Evolutionary conservation across 257 asterid species (phyloP), one percentile per base, ranked within the genome.

Genomic region (Capsicum pubescens): DNA sequence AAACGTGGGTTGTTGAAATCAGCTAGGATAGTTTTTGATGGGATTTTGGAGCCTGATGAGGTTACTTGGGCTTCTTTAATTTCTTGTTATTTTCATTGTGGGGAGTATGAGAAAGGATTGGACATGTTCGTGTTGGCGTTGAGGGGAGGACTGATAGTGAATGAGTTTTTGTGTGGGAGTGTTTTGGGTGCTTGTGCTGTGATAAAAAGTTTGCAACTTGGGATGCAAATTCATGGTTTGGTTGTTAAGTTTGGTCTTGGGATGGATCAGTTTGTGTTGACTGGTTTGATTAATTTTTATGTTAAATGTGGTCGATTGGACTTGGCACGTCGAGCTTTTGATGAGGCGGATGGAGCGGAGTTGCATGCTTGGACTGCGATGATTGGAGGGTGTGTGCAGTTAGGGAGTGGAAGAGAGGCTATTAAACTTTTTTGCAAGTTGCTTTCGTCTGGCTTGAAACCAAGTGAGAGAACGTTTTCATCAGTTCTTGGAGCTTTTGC

Each of bases 361-460:
- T 86, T 94, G 85, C 86, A 93, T 69, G 91, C 97, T 78, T 92
- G 95, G 97, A 94, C 98, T 79, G 98, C 97, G 9, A 67, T 94
- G 63, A 92, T 94, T 39, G 97, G 97, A 60, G 97, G 97, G 19
- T 92, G 74, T 86, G 89, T 92, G 88, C 92, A 92, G 66, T 79
- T 66, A 32, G 95, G 88, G 63, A 90, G 89, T 83, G 44, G 67
- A 64, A 84, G 83, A 84, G 91, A 89, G 79, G 98, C 97, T 4
- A 87, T 91, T 83, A 84, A 52, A 55, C 90, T 89, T 85, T 93
- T 92, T 71, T 87, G 78, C 32, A 87, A 84, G 84, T 85, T 94
- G 87, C 89, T 90, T 72, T 88, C 86, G 61, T 60, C 87, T 0
- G 94, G 93, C 50, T 58, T 90, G 86, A 90, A 88, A 85, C 97